phyloP scores from a whole-genome alignment of 164 flowering plant genomes.

The Vitis riparia region DNA sequence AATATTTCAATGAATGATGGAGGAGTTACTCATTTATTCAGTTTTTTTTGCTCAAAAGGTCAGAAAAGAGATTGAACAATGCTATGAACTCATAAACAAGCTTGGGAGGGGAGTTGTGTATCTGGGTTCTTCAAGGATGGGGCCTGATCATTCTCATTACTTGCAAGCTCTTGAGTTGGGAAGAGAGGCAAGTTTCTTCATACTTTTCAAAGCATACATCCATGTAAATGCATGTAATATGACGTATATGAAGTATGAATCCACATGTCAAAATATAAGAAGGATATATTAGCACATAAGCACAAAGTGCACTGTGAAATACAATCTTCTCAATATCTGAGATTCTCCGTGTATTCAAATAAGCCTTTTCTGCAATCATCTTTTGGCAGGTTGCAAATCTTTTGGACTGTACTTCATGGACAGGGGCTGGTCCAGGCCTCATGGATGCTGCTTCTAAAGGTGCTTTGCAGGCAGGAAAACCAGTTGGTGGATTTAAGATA shows the following conservation, averaged over 20 bases:
- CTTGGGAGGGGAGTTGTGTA: conserved; percentile 91
- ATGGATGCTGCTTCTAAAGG: conserved; percentile 96
- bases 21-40: background rate
- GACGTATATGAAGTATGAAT: background rate
- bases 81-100: conserved; percentile 73
- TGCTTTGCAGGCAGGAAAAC: conserved; percentile 74
- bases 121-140: conserved; percentile 87
- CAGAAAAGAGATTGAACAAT: conserved; percentile 64
- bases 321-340: background rate
- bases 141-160: conserved; percentile 71
- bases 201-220: background rate
- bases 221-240: background rate
- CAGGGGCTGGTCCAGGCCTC: conserved; percentile 97
- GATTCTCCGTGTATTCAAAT: background rate
- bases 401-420: conserved; percentile 87
- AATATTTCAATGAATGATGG: no score
- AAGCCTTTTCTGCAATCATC: background rate
- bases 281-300: background rate
- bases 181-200: conserved; percentile 56
- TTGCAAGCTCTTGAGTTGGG: conserved; percentile 60
- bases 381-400: conserved; percentile 66
- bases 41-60: conserved; percentile 47
- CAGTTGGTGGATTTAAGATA: conserved; percentile 90
- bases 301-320: background rate
- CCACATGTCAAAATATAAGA: background rate